Conservation (phyloP, 805 yeast species). For the Monosporozyma yasuniensis region DNA sequence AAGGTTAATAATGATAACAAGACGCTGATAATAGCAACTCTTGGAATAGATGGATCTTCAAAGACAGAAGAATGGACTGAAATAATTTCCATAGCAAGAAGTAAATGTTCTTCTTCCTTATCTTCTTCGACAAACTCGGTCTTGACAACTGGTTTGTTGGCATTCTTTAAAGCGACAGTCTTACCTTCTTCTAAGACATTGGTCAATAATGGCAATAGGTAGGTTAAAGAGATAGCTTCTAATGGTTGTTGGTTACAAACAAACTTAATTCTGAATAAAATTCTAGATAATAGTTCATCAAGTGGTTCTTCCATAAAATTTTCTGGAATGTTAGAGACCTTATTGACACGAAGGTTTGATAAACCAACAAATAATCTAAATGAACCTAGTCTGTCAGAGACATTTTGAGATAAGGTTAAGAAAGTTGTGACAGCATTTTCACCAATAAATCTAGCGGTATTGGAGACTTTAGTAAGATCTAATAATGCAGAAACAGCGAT, state of each 20-base stretch:
- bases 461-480: slow-evolving; percentile 33
- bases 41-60: slow-evolving; percentile 57
- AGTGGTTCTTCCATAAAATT: slow-evolving; percentile 44
- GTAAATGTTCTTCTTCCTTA: slow-evolving; percentile 78
- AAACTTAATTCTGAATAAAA: slow-evolving; percentile 68
- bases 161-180: slow-evolving; percentile 41
- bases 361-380: slow-evolving; percentile 53
- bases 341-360: slow-evolving; percentile 54
- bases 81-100: slow-evolving; percentile 68
- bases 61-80: slow-evolving; percentile 61
- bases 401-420: slow-evolving; percentile 43
- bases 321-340: slow-evolving; percentile 38
- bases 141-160: slow-evolving; percentile 43
- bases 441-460: slow-evolving; percentile 34
- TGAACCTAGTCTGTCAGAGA: slow-evolving; percentile 44
- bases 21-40: slow-evolving; percentile 52
- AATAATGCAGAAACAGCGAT: slow-evolving; percentile 47
- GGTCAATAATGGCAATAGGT: slow-evolving; percentile 64
- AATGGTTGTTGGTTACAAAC: slow-evolving; percentile 64
- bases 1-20: slow-evolving; percentile 59
- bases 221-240: slow-evolving; percentile 59
- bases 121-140: slow-evolving; percentile 73
- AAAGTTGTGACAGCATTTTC: slow-evolving; percentile 40
- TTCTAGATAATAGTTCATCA: slow-evolving; percentile 47
- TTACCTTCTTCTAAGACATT: slow-evolving; percentile 62